A percentile compares a stretch with the other conserved stretches of the same genome.
Evolutionary conservation across 2,329 filamentous ascomycete species (phyloP).

Genomic region (Cladosporium sphaerospermum): DNA sequence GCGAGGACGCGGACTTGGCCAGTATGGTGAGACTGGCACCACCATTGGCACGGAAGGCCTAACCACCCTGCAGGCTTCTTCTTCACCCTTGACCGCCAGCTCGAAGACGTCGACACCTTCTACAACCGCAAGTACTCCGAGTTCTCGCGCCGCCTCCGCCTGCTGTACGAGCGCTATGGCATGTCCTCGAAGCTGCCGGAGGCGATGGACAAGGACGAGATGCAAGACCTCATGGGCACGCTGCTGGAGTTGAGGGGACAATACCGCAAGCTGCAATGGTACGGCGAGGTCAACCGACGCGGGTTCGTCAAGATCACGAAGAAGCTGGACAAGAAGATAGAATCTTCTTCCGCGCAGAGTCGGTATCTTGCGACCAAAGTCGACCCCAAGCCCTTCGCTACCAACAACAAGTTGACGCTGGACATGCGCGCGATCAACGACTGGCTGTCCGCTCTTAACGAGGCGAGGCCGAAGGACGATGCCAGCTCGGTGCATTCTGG

Average conservation of each 20-base stretch:
- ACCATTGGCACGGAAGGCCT: conserved; percentile 18
- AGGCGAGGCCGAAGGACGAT: conserved; percentile 71
- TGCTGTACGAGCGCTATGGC: conserved; percentile 84
- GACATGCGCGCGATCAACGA: conserved; percentile 72
- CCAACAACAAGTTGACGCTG: conserved; percentile 55
- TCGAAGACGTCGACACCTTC: conserved; percentile 93
- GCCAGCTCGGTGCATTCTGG: conserved; percentile 60
- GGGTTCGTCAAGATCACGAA: conserved; percentile 99
- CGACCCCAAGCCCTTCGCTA: conserved; percentile 80
- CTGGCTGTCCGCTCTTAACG: conserved; percentile 78
- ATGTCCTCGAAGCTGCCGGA: conserved; percentile 62
- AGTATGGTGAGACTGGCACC: conserved; percentile 52
- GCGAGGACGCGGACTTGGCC: conserved; percentile 78
- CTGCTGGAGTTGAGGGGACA: conserved; percentile 82
- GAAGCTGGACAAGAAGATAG: conserved; percentile 93
- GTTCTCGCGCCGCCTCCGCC: conserved; percentile 72
- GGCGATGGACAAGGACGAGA: conserved; percentile 77
- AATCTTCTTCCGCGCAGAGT: conserved; percentile 64
- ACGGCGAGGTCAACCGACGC: conserved; percentile 89
- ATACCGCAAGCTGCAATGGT: conserved; percentile 90
- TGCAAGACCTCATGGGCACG: conserved; percentile 84
- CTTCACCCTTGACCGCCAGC: conserved; percentile 90
- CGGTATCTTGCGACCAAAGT: conserved; percentile 87
- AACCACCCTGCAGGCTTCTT: conserved; percentile 69
- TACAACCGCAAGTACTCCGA: conserved; percentile 95